These are phyloP conservation scores for Paspalum vaginatum DNA, from an alignment of 176 grass and related monocot species.

Conservation along the genomic window DNA sequence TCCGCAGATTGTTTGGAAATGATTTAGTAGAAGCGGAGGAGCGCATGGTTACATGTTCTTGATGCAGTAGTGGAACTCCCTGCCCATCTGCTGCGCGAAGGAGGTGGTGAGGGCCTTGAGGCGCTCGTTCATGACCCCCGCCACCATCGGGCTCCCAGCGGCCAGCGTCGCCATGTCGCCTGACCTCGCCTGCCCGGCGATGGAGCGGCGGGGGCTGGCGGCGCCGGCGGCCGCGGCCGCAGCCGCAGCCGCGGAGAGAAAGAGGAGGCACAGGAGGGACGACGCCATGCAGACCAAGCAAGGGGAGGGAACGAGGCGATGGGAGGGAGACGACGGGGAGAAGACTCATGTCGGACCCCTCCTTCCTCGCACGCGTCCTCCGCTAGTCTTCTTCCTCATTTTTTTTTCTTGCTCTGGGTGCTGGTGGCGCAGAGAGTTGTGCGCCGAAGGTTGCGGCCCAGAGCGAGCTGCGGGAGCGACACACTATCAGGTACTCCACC, in stretches of 20 bases:
- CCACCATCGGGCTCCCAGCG: constrained; percentile 20
- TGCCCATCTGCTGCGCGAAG: constrained; percentile 52
- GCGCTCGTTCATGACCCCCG: constrained; percentile 35
- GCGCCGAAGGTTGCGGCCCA: constrained; percentile 18
- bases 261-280: background rate
- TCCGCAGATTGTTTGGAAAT: too few relatives aligned
- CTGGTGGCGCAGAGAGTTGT: constrained; percentile 25
- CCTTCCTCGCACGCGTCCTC: constrained; percentile 5
- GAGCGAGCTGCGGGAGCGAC: background rate
- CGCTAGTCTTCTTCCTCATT: constrained; percentile 19
- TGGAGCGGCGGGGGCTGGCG: background rate
- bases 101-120: constrained; percentile 52
- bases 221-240: background rate
- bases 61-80: constrained; percentile 75
- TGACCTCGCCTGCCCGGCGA: background rate
- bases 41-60: constrained; percentile 52
- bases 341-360: constrained; percentile 40
- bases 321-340: constrained; percentile 30
- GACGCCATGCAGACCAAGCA: constrained; percentile 26
- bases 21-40: too few relatives aligned
- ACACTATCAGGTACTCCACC: background rate
- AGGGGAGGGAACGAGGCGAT: background rate
- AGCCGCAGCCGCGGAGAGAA: background rate
- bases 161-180: constrained; percentile 5
- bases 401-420: background rate